A percentile compares a stretch with the other conserved stretches of the same genome.
These are phyloP conservation scores for Picea abies DNA, from an alignment of 83 land plant genomes.

Conservation along the genomic window DNA sequence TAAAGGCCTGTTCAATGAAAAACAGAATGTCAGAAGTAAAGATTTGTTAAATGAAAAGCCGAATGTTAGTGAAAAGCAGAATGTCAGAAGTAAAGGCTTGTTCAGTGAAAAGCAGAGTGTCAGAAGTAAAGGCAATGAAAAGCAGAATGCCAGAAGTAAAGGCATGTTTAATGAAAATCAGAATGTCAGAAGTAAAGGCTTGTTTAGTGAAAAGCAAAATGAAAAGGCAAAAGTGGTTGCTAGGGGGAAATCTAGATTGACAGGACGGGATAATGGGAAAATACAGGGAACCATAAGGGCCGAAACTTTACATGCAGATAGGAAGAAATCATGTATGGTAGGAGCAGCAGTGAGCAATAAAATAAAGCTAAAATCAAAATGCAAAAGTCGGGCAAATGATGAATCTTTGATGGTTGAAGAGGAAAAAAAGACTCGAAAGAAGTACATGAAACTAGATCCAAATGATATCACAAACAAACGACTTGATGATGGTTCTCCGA, in stretches of 20 bases:
- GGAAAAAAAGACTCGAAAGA: conserved; percentile 36
- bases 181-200: background rate
- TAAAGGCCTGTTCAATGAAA: conserved; percentile 8
- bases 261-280: background rate
- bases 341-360: background rate
- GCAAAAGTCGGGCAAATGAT: background rate
- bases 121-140: no score
- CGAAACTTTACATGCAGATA: background rate
- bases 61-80: background rate
- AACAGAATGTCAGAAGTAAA: background rate
- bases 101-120: conserved; percentile 1
- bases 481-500: conserved; percentile 34
- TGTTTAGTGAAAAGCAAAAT: background rate
- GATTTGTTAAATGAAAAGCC: background rate
- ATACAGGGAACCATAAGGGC: background rate
- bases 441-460: conserved; percentile 46
- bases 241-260: background rate
- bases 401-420: conserved; percentile 1
- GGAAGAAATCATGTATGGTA: background rate
- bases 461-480: conserved; percentile 71
- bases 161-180: background rate
- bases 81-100: background rate
- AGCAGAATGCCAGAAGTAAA: background rate
- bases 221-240: background rate
- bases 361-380: background rate